Percentiles rank a stretch among this genome's conserved stretches.
Conservation (phyloP, 257 asterid species). For the Solanum commersonii region DNA sequence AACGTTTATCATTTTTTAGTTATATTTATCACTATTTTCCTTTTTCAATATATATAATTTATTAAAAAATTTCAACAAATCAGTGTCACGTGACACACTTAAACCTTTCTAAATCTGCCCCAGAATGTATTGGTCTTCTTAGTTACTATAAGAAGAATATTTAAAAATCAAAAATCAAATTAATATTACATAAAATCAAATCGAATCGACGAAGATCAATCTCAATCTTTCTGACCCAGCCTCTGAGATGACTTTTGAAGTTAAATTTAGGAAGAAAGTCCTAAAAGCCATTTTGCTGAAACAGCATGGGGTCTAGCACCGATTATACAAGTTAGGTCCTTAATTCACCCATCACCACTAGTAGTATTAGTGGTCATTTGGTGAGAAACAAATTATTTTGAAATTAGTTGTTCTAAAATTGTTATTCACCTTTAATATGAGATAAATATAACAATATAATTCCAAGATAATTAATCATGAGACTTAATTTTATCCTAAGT, state of each 20-base stretch:
- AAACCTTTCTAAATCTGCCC: neutral
- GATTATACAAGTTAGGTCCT: neutral
- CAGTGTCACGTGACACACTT: neutral
- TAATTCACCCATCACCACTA: neutral
- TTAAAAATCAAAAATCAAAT: too few species aligned
- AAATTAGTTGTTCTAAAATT: too few species aligned
- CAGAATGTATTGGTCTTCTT: too few species aligned
- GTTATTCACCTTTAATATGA: neutral
- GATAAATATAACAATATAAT: too few species aligned
- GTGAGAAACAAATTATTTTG: fast-evolving
- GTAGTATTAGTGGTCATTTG: neutral
- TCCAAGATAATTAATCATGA: too few species aligned
- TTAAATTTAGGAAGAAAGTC: neutral
- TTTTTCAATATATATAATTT: too few species aligned
- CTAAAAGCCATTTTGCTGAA: neutral
- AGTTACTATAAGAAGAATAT: too few species aligned
- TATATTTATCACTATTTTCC: too few species aligned
- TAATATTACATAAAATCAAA: too few species aligned
- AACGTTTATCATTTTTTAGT: too few species aligned
- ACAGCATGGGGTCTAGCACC: neutral
- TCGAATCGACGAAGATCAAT: fast-evolving
- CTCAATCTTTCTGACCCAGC: neutral
- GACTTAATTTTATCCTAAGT: too few species aligned
- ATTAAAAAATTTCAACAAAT: too few species aligned
- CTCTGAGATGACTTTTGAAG: neutral